These are phyloP conservation scores for Talaromyces adpressus DNA, from an alignment of 495 filamentous ascomycete genomes.

Conservation along the genomic window DNA sequence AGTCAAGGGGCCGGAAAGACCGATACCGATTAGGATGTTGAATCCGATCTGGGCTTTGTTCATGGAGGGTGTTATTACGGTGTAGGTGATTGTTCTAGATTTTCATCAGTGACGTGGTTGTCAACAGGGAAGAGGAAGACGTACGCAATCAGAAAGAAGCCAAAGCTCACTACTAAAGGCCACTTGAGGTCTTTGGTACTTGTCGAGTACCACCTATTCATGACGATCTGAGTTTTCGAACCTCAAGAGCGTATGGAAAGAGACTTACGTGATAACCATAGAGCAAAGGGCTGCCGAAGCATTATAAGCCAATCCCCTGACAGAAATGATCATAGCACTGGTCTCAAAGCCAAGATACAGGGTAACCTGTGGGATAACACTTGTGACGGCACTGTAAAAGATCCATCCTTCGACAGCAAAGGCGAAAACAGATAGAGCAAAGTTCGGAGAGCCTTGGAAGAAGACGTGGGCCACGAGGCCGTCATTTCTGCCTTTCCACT, in stretches of 20 bases:
- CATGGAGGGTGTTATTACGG: not conserved
- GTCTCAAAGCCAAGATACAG: slow-evolving; percentile 48
- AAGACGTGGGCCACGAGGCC: slow-evolving; percentile 49
- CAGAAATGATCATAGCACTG: slow-evolving; percentile 14
- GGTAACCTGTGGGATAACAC: slow-evolving; percentile 43
- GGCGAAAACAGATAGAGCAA: slow-evolving; percentile 43
- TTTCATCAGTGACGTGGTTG: not conserved
- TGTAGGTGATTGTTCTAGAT: not conserved
- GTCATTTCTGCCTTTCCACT: slow-evolving; percentile 46
- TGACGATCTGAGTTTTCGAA: too few species aligned
- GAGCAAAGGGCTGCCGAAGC: not conserved
- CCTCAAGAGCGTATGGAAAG: not conserved
- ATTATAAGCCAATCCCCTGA: not conserved
- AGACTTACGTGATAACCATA: not conserved
- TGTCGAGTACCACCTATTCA: not conserved
- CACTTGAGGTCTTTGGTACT: not conserved
- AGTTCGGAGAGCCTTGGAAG: slow-evolving; percentile 45
- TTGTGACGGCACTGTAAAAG: slow-evolving; percentile 51
- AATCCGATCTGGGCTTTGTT: not conserved
- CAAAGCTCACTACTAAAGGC: not conserved
- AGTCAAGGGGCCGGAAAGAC: not conserved
- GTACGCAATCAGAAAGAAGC: not conserved
- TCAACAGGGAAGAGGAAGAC: not conserved
- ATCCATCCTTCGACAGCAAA: slow-evolving; percentile 54
- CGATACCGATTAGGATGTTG: not conserved